Conservation (phyloP, 176 grass and related monocot species). For the Cymbopogon citratus region DNA sequence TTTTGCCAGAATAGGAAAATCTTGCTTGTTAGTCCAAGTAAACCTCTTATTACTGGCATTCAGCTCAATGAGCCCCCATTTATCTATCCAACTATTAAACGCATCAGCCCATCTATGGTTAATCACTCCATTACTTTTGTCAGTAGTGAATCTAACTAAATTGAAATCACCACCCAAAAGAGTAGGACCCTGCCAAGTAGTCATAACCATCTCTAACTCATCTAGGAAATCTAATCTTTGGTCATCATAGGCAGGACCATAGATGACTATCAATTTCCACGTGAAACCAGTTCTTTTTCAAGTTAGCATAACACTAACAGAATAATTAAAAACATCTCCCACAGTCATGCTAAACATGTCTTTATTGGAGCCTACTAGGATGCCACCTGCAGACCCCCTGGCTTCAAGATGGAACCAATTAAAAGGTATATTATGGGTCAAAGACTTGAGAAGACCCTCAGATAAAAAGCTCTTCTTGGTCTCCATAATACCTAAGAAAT, state of each 20-base stretch:
- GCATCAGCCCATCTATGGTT: neutral
- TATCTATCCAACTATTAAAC: neutral
- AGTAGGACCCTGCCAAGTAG: accelerated
- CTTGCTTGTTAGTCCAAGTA: no score
- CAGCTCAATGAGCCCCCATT: neutral
- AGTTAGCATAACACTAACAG: neutral
- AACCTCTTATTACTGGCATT: no score
- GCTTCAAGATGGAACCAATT: no score
- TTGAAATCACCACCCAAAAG: neutral
- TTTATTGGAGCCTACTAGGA: accelerated
- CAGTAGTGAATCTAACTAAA: neutral
- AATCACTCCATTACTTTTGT: neutral
- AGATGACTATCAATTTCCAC: neutral
- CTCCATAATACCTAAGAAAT: no score
- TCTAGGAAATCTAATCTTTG: accelerated
- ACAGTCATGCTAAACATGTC: no score
- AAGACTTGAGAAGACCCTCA: no score
- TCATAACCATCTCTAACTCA: accelerated
- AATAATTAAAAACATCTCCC: no score
- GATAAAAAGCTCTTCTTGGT: no score
- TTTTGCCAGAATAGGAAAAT: no score
- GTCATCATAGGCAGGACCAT: neutral
- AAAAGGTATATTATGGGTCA: no score
- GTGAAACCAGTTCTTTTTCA: neutral
- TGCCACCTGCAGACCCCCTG: no score